Percentiles rank a stretch among this genome's conserved stretches.
These are phyloP conservation scores for Collybia sordida DNA, from an alignment of 768 basidiomycete species.

Conservation along the genomic window DNA sequence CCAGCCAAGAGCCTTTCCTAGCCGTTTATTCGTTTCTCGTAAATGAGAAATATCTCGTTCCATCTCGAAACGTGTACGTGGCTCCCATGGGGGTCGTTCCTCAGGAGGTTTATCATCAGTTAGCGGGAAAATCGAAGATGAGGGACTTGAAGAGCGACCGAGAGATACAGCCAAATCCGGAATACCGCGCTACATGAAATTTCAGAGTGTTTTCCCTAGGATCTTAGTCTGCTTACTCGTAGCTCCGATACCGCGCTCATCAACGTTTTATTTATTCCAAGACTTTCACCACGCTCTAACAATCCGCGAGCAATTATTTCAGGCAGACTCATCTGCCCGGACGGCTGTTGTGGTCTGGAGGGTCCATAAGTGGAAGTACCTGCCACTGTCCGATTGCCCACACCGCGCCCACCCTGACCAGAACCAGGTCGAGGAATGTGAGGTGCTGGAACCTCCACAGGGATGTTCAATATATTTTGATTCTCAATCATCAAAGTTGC, in stretches of 20 bases:
- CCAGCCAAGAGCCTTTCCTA: constrained; percentile 74
- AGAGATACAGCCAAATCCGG: constrained; percentile 79
- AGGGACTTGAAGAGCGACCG: constrained; percentile 51
- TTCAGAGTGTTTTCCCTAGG: background rate
- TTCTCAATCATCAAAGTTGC: constrained; percentile 83
- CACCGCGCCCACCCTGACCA: constrained; percentile 23
- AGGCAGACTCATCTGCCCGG: constrained; percentile 53
- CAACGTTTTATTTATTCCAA: constrained; percentile 83
- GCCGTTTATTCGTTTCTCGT: constrained; percentile 54
- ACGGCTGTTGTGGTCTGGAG: constrained; percentile 37
- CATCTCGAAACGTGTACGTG: constrained; percentile 65
- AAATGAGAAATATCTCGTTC: constrained; percentile 61
- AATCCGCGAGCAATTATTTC: constrained; percentile 74
- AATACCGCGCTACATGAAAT: constrained; percentile 63
- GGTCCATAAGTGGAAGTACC: constrained; percentile 20
- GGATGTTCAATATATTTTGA: constrained; percentile 70
- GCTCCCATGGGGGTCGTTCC: constrained; percentile 71
- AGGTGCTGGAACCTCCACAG: constrained; percentile 60
- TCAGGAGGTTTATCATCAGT: constrained; percentile 54
- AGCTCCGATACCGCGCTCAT: constrained; percentile 80
- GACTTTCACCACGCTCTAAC: constrained; percentile 72
- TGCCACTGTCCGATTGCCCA: constrained; percentile 4
- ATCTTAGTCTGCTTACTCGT: constrained; percentile 46
- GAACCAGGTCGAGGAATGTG: constrained; percentile 35
- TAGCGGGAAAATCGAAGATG: constrained; percentile 58